Conservation (phyloP, 163 green algal species). For the Chlamydomonas reinhardtii region DNA sequence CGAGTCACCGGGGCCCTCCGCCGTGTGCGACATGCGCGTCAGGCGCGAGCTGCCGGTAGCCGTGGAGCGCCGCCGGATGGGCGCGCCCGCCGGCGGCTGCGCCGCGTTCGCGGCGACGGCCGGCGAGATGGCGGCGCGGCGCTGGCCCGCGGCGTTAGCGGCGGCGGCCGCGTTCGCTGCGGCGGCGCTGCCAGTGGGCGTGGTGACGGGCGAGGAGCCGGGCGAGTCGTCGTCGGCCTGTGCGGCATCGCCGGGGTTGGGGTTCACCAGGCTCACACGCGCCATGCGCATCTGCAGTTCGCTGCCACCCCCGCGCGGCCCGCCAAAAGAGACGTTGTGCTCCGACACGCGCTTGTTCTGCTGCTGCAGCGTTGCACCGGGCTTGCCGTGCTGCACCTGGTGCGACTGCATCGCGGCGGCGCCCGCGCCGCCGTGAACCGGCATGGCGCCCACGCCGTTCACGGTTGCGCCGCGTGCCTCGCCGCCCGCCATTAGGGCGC, state of each 20-base stretch:
- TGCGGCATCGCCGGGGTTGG: not conserved
- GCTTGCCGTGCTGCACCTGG: constrained; percentile 2
- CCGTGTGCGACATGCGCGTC: constrained; percentile 36
- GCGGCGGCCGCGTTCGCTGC: not conserved
- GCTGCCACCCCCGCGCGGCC: not conserved
- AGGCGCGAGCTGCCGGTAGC: constrained; percentile 31
- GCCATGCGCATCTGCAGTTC: constrained; percentile 31
- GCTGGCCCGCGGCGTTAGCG: not conserved
- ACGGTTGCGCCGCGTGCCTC: not conserved
- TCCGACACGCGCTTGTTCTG: constrained; percentile 42
- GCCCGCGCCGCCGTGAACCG: no score
- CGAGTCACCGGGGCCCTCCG: constrained; percentile 4
- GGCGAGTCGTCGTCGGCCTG: constrained; percentile 1
- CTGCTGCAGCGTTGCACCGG: constrained; percentile 19
- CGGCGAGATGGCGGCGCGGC: not conserved
- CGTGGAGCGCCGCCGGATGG: constrained; percentile 33
- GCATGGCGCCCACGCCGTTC: not conserved
- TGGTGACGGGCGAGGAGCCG: not conserved
- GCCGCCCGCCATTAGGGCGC: not conserved
- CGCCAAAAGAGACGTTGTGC: not conserved
- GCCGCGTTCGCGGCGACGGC: not conserved
- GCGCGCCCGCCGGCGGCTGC: not conserved
- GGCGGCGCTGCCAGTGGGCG: not conserved
- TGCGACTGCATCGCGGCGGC: no score
- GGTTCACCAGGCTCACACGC: constrained; percentile 34